Conservation (phyloP, 164 flowering plant genomes). For the Dillenia suffruticosa region DNA sequence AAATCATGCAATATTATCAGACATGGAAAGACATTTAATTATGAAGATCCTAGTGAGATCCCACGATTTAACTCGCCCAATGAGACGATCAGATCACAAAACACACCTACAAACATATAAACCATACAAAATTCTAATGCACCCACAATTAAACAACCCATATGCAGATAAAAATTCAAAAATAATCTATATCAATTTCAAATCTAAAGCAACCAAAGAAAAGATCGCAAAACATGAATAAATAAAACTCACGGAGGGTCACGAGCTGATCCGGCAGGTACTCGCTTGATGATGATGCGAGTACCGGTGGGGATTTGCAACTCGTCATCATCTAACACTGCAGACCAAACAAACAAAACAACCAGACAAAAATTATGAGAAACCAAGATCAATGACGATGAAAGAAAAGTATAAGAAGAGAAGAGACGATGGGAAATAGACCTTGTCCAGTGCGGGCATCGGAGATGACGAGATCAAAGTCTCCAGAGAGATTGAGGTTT, state of each 20-base stretch:
- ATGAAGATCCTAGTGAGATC: too few species aligned
- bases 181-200: too few species aligned
- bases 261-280: conserved; percentile 54
- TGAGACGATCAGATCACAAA: too few species aligned
- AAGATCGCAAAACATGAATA: not conserved
- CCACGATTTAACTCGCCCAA: too few species aligned
- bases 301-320: conserved; percentile 48
- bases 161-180: not conserved
- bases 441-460: conserved; percentile 56
- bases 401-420: not conserved
- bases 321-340: conserved; percentile 48
- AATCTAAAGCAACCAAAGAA: not conserved
- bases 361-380: not conserved
- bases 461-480: conserved; percentile 60
- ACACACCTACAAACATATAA: too few species aligned
- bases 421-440: conserved; percentile 1
- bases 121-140: too few species aligned
- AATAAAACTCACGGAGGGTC: conserved; percentile 24
- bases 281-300: conserved; percentile 63
- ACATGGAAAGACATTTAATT: too few species aligned
- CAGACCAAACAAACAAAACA: conserved; percentile 1
- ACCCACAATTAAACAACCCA: too few species aligned
- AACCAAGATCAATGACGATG: not conserved
- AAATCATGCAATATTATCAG: too few species aligned
- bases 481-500: conserved; percentile 40